Conservation (phyloP, 2,329 filamentous ascomycete species). For the Camillea tinctor region DNA sequence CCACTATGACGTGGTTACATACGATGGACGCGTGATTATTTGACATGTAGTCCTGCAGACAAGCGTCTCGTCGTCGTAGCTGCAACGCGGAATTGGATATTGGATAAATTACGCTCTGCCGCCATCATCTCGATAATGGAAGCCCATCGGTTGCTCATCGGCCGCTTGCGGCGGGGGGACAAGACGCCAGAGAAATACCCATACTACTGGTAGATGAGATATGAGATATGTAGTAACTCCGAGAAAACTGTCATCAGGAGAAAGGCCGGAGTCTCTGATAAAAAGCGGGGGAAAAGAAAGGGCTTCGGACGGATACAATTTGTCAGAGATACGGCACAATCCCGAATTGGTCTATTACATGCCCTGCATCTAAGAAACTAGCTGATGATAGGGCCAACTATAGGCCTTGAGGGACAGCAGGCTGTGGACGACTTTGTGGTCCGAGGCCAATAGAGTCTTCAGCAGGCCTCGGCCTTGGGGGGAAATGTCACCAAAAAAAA, state of each 20-base stretch:
- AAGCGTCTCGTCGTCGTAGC: background rate
- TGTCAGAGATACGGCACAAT: conserved; percentile 1
- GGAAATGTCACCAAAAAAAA: background rate
- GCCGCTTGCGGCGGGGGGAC: background rate
- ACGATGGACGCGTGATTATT: background rate
- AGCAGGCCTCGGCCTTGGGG: background rate
- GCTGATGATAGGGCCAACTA: background rate
- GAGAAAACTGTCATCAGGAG: background rate
- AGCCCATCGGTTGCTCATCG: background rate
- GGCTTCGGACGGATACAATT: background rate
- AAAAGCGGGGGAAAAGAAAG: background rate
- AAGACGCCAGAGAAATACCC: background rate
- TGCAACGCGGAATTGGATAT: background rate
- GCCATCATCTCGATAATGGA: background rate
- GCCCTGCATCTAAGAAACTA: background rate
- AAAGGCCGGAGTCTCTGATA: background rate
- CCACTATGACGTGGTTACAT: background rate
- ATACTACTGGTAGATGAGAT: background rate
- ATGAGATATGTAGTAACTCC: too few species aligned
- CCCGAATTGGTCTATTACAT: background rate
- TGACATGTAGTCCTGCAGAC: background rate
- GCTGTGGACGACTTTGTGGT: background rate
- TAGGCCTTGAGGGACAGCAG: background rate
- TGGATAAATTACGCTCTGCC: background rate
- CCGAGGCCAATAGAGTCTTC: background rate